Evolutionary conservation across 441 rosid species (phyloP).

Genomic region (Populus hybrid): DNA sequence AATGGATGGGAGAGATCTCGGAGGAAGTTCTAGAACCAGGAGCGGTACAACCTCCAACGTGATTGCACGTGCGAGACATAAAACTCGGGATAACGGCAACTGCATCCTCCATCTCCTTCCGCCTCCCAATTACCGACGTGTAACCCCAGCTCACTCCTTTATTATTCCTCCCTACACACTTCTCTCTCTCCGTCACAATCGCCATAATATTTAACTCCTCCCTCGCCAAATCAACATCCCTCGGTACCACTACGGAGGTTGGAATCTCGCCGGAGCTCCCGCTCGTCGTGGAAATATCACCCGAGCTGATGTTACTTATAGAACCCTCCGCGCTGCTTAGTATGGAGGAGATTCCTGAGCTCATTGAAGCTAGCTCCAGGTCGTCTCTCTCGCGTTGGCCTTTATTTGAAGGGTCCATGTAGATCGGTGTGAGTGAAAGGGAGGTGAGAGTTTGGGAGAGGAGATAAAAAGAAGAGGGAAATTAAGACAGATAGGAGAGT

Average conservation of each 20-base stretch:
- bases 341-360: constrained; percentile 31
- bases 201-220: constrained; percentile 7
- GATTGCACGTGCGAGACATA: constrained; percentile 42
- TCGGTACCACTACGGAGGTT: constrained; percentile 11
- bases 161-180: constrained; percentile 44
- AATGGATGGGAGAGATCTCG: constrained; percentile 53
- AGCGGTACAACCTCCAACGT: constrained; percentile 53
- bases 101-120: constrained; percentile 65
- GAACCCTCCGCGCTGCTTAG: constrained; percentile 30
- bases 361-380: constrained; percentile 32
- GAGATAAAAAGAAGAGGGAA: not conserved
- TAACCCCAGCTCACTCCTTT: constrained; percentile 53
- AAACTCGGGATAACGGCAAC: constrained; percentile 47
- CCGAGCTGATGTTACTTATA: constrained; percentile 32
- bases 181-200: constrained; percentile 20
- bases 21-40: constrained; percentile 40
- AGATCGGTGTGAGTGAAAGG: not conserved
- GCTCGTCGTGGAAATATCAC: constrained; percentile 33
- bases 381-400: constrained; percentile 31
- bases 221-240: constrained; percentile 8
- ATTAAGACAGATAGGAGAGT: constrained; percentile 14
- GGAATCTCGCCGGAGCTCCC: constrained; percentile 47
- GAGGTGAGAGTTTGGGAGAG: not conserved
- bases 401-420: constrained; percentile 35
- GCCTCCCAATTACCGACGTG: constrained; percentile 51